Percentiles rank a stretch among this genome's conserved stretches.
Conservation (phyloP, 2,329 filamentous ascomycete species). For the Neopestalotiopsis clavispora region DNA sequence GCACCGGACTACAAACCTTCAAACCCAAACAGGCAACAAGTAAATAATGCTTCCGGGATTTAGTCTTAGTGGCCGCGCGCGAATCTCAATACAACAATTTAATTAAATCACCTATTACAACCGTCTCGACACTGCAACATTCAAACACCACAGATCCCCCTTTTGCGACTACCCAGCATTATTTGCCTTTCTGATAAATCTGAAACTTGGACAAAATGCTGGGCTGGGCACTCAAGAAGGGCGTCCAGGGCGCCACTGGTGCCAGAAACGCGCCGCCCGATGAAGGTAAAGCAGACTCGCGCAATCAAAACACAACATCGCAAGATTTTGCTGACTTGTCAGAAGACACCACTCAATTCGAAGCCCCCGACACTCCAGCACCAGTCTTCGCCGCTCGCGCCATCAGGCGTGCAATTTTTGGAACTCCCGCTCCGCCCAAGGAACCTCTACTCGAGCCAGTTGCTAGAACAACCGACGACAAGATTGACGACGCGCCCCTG, state of each 20-base stretch:
- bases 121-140: neutral
- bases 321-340: constrained; percentile 13
- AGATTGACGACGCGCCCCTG: constrained; percentile 27
- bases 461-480: constrained; percentile 32
- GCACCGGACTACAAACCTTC: neutral
- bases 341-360: constrained; percentile 55
- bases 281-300: constrained; percentile 26
- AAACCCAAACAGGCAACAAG: constrained; percentile 13
- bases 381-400: constrained; percentile 71
- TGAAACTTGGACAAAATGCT: constrained; percentile 48
- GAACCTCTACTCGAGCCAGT: constrained; percentile 40
- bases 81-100: neutral
- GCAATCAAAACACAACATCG: neutral
- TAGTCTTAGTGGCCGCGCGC: neutral
- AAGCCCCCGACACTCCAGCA: constrained; percentile 68
- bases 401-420: constrained; percentile 67
- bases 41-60: constrained; percentile 10
- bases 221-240: constrained; percentile 62
- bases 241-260: constrained; percentile 45
- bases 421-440: constrained; percentile 50
- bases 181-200: neutral
- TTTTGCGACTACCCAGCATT: neutral
- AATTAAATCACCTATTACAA: neutral
- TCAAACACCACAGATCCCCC: neutral
- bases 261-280: constrained; percentile 34